Percentiles rank a stretch among this genome's conserved stretches.
These are phyloP conservation scores for Cutaneotrichosporon dermatis DNA, from an alignment of 1,284 basidiomycete species.

Conservation along the genomic window DNA sequence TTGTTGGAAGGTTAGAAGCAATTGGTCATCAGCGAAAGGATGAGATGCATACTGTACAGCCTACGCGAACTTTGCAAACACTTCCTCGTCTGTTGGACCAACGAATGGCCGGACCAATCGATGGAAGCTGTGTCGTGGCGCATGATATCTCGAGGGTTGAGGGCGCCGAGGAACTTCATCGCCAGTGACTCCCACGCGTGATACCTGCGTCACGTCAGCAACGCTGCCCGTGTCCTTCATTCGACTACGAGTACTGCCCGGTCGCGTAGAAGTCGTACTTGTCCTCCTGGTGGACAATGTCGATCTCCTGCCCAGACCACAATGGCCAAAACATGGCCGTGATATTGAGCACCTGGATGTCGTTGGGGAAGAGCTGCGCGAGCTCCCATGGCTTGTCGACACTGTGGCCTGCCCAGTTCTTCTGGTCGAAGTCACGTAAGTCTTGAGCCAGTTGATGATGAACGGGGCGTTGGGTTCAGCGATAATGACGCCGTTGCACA, in stretches of 20 bases:
- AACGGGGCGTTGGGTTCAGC: conserved; percentile 48
- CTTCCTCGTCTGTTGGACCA: background rate
- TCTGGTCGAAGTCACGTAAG: conserved; percentile 49
- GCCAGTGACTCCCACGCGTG: conserved; percentile 51
- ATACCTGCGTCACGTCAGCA: conserved; percentile 29
- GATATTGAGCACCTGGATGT: conserved; percentile 51
- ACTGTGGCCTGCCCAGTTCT: conserved; percentile 49
- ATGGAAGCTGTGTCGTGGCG: conserved; percentile 46
- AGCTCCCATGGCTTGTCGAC: conserved; percentile 48
- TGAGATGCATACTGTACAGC: background rate
- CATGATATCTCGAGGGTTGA: conserved; percentile 40
- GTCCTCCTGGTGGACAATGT: conserved; percentile 38
- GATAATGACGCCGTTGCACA: conserved; percentile 53
- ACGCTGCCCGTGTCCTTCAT: background rate
- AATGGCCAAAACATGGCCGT: conserved; percentile 54
- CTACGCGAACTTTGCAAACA: background rate
- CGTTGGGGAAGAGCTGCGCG: conserved; percentile 46
- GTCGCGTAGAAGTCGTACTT: conserved; percentile 40
- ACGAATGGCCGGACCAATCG: conserved; percentile 37
- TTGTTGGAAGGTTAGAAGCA: too few relatives aligned
- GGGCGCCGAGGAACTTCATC: conserved; percentile 40
- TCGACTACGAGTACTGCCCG: conserved; percentile 46
- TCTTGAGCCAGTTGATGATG: conserved; percentile 48
- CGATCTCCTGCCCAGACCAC: conserved; percentile 47
- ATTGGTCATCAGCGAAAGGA: background rate